phyloP scores from a whole-genome alignment of 1,284 basidiomycete genomes.

The Fistulinella staudtii region DNA sequence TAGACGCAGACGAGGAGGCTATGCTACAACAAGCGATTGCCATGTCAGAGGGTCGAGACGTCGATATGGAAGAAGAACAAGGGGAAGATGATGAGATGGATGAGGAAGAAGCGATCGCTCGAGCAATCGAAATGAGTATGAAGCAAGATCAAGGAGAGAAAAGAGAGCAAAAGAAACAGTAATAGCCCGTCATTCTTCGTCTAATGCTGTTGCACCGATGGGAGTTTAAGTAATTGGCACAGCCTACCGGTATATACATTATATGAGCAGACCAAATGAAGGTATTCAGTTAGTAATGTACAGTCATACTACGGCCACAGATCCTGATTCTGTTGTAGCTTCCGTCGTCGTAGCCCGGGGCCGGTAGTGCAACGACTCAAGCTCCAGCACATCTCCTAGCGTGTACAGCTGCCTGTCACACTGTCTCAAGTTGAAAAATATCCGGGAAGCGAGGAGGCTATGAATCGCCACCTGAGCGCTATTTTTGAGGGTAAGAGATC shows the following conservation, averaged over 20 bases:
- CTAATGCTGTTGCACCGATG: neutral
- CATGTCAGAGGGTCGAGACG: constrained; percentile 47
- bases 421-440: constrained; percentile 28
- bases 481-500: constrained; percentile 11
- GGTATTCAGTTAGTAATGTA: neutral
- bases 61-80: constrained; percentile 36
- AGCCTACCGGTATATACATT: no score
- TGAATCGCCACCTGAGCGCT: constrained; percentile 30
- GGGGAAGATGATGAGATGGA: constrained; percentile 46
- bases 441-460: constrained; percentile 27
- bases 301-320: no score
- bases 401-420: constrained; percentile 11
- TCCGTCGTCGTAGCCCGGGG: neutral
- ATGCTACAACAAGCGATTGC: constrained; percentile 63
- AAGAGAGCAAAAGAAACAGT: constrained; percentile 35
- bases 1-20: constrained; percentile 64
- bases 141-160: constrained; percentile 40
- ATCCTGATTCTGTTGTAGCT: no score
- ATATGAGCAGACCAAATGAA: no score
- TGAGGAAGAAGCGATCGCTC: constrained; percentile 53
- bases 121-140: constrained; percentile 61
- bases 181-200: constrained; percentile 2
- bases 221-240: no score
- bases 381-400: neutral
- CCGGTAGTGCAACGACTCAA: constrained; percentile 8